Conservation (phyloP, 2,329 filamentous ascomycete genomes). For the Stylonectria norvegica region DNA sequence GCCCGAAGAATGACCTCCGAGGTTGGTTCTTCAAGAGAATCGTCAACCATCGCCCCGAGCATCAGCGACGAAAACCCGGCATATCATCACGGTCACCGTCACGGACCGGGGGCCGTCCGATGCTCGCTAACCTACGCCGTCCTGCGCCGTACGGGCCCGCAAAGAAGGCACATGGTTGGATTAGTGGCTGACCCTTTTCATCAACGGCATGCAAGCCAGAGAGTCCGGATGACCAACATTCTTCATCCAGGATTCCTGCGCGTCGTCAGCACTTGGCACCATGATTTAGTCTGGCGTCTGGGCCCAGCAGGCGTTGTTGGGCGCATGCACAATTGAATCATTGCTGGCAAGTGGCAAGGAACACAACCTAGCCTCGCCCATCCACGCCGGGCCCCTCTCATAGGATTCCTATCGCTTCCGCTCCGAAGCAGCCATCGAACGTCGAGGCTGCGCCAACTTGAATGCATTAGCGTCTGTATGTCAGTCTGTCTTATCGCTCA, state of each 20-base stretch:
- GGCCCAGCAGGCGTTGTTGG: constrained; percentile 4
- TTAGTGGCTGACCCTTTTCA: no score
- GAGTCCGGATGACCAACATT: constrained; percentile 1
- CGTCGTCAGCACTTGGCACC: constrained; percentile 7
- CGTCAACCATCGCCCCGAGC: no score
- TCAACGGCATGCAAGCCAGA: not conserved
- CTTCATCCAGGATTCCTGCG: constrained; percentile 1
- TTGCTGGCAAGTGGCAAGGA: not conserved
- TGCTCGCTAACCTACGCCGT: no score
- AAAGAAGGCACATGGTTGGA: no score
- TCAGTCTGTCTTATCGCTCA: constrained; percentile 16
- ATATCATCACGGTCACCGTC: no score
- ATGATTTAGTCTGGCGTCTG: constrained; percentile 2
- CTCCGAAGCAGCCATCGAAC: constrained; percentile 3
- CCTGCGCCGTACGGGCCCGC: no score
- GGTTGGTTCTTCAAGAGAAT: not conserved
- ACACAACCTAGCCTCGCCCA: not conserved
- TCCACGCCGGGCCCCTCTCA: constrained; percentile 6
- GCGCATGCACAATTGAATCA: constrained; percentile 10
- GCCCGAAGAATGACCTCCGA: not conserved
- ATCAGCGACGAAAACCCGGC: no score
- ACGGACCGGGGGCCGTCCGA: no score
- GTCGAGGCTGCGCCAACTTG: constrained; percentile 4
- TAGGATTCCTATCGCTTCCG: constrained; percentile 15
- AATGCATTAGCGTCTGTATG: constrained; percentile 3